These are phyloP conservation scores for Papiliotrema terrestris DNA, from an alignment of 1,284 basidiomycete species.

Conservation along the genomic window DNA sequence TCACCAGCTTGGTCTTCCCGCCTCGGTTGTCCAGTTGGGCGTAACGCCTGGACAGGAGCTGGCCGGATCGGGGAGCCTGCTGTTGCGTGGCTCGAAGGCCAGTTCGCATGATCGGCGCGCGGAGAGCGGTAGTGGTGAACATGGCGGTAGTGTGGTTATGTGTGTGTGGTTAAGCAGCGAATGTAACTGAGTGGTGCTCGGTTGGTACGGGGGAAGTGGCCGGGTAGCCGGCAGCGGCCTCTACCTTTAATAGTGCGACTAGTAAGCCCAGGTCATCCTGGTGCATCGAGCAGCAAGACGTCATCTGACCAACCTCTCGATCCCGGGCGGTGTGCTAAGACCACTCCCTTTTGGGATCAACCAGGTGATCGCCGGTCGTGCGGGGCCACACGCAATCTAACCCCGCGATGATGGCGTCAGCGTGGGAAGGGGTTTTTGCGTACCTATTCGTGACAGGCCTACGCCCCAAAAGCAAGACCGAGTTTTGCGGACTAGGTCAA, in stretches of 20 bases:
- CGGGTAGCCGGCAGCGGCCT: too few relatives aligned
- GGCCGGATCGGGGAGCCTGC: conserved; percentile 3
- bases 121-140: conserved; percentile 16
- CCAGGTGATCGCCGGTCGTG: neutral
- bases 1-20: conserved; percentile 44
- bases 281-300: neutral
- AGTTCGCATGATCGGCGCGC: conserved; percentile 10
- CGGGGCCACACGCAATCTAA: neutral
- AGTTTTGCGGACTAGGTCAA: too few relatives aligned
- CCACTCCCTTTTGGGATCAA: neutral
- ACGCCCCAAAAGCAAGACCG: too few relatives aligned
- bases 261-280: too few relatives aligned
- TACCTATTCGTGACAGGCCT: too few relatives aligned
- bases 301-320: neutral
- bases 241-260: neutral
- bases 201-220: too few relatives aligned
- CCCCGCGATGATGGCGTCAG: too few relatives aligned
- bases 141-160: conserved; percentile 7
- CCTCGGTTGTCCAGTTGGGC: conserved; percentile 29
- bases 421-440: too few relatives aligned
- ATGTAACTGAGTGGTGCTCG: neutral
- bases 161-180: neutral
- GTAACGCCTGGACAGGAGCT: conserved; percentile 27
- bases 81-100: conserved; percentile 2
- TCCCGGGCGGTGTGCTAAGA: neutral